phyloP scores from a whole-genome alignment of 768 basidiomycete species.

The Kwoniella dejecticola region DNA sequence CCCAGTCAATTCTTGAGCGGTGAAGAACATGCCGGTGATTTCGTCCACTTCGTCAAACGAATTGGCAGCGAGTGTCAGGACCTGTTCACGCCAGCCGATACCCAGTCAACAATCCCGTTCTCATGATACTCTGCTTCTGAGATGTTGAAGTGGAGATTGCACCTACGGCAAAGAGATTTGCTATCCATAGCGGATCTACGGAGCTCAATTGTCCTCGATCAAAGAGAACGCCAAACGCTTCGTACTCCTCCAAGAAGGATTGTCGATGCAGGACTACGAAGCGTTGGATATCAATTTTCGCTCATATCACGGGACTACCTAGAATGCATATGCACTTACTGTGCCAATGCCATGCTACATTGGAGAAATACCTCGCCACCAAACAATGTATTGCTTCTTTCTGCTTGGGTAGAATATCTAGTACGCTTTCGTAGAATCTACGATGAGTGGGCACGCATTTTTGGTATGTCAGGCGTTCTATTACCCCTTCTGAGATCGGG shows the following conservation, averaged over 20 bases:
- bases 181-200: slow-evolving; percentile 11
- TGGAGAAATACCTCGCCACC: slow-evolving; percentile 4
- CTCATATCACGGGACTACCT: too few relatives aligned
- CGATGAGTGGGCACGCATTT: background rate
- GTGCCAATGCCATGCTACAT: slow-evolving; percentile 15
- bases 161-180: slow-evolving; percentile 1
- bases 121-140: too few relatives aligned
- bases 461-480: background rate
- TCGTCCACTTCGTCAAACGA: background rate
- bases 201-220: background rate
- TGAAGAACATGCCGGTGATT: background rate
- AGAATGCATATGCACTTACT: background rate
- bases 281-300: background rate
- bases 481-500: background rate
- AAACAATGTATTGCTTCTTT: slow-evolving; percentile 3
- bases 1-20: background rate
- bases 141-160: background rate
- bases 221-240: background rate
- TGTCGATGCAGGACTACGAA: slow-evolving; percentile 5
- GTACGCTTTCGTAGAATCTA: background rate
- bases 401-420: background rate
- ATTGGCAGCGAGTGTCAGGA: slow-evolving; percentile 2
- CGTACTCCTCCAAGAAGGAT: slow-evolving; percentile 4
- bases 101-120: background rate
- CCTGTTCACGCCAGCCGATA: background rate